Percentiles rank a stretch among this genome's conserved stretches.
These are phyloP conservation scores for Chrysosporium queenslandicum DNA, from an alignment of 2,329 filamentous ascomycete genomes.

Conservation along the genomic window DNA sequence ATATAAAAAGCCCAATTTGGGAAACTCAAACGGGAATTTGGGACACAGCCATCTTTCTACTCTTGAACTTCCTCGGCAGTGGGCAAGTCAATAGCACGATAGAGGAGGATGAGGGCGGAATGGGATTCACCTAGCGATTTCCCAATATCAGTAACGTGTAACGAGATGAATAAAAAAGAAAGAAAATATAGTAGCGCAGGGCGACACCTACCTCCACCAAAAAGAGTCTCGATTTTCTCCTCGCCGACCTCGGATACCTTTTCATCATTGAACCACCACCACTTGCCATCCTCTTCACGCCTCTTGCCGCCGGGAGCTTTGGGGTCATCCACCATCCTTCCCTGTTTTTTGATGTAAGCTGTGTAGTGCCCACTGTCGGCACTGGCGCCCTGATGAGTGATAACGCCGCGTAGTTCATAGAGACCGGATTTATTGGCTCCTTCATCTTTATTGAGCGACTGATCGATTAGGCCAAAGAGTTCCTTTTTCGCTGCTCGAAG, in stretches of 20 bases:
- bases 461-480: conserved; percentile 65
- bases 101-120: conserved; percentile 43
- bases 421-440: conserved; percentile 87
- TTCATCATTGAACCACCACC: conserved; percentile 99
- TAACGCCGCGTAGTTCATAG: conserved; percentile 86
- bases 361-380: conserved; percentile 98
- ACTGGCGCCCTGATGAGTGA: conserved; percentile 92
- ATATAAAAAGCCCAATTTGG: conserved; percentile 4
- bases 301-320: conserved; percentile 58
- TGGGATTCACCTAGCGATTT: conserved; percentile 39
- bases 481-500: conserved; percentile 80
- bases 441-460: conserved; percentile 62
- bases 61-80: conserved; percentile 31
- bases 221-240: conserved; percentile 82
- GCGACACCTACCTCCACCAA: conserved; percentile 62
- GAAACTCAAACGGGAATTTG: conserved; percentile 7
- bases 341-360: conserved; percentile 89
- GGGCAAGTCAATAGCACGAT: conserved; percentile 42
- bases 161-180: conserved; percentile 3
- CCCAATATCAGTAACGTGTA: neutral
- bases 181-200: neutral
- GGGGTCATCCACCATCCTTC: conserved; percentile 51
- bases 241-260: conserved; percentile 84
- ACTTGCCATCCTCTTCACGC: conserved; percentile 78
- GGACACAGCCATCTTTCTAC: conserved; percentile 21